phyloP scores from a whole-genome alignment of 371 early-diverging fungal genomes.

The Choanephora cucurbitarum region DNA sequence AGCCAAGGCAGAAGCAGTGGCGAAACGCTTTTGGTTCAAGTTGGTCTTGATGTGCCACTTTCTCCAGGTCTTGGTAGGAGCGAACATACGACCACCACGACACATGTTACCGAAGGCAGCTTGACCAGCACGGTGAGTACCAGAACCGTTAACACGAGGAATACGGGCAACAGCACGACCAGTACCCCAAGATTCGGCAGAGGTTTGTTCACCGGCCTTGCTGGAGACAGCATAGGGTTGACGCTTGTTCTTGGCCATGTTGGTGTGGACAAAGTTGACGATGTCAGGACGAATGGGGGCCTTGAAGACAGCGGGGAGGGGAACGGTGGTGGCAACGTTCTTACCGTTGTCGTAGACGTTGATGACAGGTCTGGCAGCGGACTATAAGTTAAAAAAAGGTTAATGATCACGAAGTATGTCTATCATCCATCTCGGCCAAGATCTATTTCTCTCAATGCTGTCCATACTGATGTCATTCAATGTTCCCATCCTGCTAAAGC shows the following conservation, averaged over 20 bases:
- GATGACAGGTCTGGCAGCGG: constrained; percentile 87
- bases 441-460: not conserved
- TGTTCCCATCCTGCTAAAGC: no score
- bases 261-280: constrained; percentile 96
- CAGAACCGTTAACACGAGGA: constrained; percentile 98
- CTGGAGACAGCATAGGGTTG: constrained; percentile 98
- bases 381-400: constrained; percentile 11
- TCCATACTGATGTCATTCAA: no score
- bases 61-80: constrained; percentile 99
- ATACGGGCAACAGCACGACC: constrained; percentile 99
- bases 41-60: constrained; percentile 99
- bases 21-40: constrained; percentile 98
- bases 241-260: constrained; percentile 98
- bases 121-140: constrained; percentile 99
- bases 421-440: constrained; percentile 3
- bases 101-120: constrained; percentile 99
- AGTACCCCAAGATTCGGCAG: constrained; percentile 99
- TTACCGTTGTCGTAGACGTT: constrained; percentile 86
- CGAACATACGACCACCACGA: constrained; percentile 99
- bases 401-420: no score
- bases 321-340: constrained; percentile 72
- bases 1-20: constrained; percentile 98
- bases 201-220: constrained; percentile 99
- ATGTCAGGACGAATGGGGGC: constrained; percentile 98
- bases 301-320: constrained; percentile 97